phyloP scores from a whole-genome alignment of 495 filamentous ascomycete genomes.

The Trypethelium eluteriae region DNA sequence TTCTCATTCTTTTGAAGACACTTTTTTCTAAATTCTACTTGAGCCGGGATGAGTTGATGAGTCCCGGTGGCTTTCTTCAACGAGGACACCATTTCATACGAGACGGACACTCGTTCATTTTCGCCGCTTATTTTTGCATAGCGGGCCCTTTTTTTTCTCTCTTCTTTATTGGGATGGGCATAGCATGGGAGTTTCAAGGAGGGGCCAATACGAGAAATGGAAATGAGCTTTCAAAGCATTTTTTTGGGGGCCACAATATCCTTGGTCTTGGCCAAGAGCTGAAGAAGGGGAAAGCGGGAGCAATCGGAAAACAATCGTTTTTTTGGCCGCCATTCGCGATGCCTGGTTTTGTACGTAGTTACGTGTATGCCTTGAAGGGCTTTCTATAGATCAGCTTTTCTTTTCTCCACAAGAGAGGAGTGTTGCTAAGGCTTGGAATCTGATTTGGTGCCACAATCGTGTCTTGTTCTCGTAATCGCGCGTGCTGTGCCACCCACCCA shows the following conservation, averaged over 20 bases:
- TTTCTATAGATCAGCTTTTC: neutral
- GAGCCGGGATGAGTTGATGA: too few relatives aligned
- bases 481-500: neutral
- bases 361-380: too few relatives aligned
- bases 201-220: neutral
- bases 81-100: neutral
- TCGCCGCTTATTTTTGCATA: neutral
- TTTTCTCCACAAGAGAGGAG: neutral
- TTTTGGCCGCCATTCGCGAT: too few relatives aligned
- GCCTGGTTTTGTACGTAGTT: too few relatives aligned
- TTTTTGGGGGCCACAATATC: too few relatives aligned
- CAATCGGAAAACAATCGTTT: neutral
- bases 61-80: neutral
- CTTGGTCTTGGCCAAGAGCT: too few relatives aligned
- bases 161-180: neutral
- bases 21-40: neutral
- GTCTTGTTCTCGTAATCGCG: neutral
- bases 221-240: too few relatives aligned
- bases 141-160: neutral
- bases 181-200: slow-evolving; percentile 4
- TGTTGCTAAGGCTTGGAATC: neutral
- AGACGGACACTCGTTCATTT: neutral
- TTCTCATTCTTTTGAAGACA: neutral
- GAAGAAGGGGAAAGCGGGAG: neutral
- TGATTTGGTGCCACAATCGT: neutral